Evolutionary conservation across 1,284 basidiomycete species (phyloP).

Genomic region (Mycena citricolor): DNA sequence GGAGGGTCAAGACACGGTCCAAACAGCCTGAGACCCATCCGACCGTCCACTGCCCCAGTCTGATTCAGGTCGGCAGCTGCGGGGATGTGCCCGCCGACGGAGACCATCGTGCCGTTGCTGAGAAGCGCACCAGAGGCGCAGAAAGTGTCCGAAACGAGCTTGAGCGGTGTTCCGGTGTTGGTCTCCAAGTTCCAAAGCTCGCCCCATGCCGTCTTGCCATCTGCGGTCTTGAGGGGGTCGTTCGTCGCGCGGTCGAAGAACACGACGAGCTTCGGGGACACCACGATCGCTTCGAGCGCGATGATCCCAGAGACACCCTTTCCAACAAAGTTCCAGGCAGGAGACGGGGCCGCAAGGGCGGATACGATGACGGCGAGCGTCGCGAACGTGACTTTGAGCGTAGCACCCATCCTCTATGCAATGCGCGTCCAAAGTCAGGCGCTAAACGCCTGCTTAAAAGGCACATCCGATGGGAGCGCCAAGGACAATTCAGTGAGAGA

Average conservation of each 20-base stretch:
- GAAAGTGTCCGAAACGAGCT: constrained; percentile 78
- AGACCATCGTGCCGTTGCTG: constrained; percentile 72
- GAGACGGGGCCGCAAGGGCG: no score
- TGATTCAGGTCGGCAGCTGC: constrained; percentile 8
- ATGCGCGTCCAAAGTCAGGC: no score
- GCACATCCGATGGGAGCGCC: no score
- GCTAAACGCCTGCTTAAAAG: no score
- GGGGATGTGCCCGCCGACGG: constrained; percentile 40
- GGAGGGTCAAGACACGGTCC: constrained; percentile 66
- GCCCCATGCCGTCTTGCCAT: constrained; percentile 78
- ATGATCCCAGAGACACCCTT: constrained; percentile 71
- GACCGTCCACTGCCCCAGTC: constrained; percentile 47
- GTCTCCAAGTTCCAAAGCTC: constrained; percentile 71
- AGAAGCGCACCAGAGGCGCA: constrained; percentile 81
- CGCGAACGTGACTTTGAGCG: no score
- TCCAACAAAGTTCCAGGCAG: constrained; percentile 48
- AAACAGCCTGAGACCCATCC: constrained; percentile 73
- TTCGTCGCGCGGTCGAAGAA: constrained; percentile 77
- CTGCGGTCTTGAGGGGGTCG: constrained; percentile 69
- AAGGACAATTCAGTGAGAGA: no score
- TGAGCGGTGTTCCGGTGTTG: constrained; percentile 60
- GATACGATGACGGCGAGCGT: no score
- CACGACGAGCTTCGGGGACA: constrained; percentile 67
- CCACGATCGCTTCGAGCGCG: constrained; percentile 76
- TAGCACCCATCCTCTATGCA: no score